Evolutionary conservation across 1,139 yeast genomes (phyloP).

Genomic region (Wickerhamomyces sp.): DNA sequence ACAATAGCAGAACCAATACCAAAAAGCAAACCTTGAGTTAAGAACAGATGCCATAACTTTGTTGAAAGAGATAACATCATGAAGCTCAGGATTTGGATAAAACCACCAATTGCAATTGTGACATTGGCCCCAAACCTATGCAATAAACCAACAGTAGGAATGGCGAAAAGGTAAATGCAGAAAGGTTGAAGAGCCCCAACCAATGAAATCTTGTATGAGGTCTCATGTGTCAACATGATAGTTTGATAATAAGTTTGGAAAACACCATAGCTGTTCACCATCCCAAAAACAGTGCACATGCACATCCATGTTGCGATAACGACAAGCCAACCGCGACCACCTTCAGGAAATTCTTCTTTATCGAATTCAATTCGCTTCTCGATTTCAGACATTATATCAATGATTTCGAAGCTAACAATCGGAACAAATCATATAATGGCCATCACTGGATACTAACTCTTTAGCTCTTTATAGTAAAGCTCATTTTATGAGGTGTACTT

Average conservation of each 20-base stretch:
- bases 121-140: constrained; percentile 33
- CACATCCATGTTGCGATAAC: constrained; percentile 36
- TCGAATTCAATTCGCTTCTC: constrained; percentile 1
- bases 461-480: no score
- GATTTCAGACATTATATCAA: no score
- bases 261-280: constrained; percentile 50
- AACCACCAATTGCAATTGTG: constrained; percentile 37
- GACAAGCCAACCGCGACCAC: constrained; percentile 44
- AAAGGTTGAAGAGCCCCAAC: constrained; percentile 28
- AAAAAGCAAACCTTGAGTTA: constrained; percentile 48
- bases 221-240: constrained; percentile 17
- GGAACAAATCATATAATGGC: no score
- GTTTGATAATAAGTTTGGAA: constrained; percentile 41
- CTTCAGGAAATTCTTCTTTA: constrained; percentile 28
- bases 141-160: constrained; percentile 40
- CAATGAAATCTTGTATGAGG: constrained; percentile 23
- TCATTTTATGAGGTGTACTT: no score
- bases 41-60: constrained; percentile 42
- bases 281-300: constrained; percentile 48
- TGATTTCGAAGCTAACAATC: no score
- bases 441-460: no score
- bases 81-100: constrained; percentile 33
- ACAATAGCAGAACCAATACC: constrained; percentile 45
- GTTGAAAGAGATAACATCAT: constrained; percentile 39
- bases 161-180: constrained; percentile 29